Evolutionary conservation across 2,329 filamentous ascomycete species (phyloP), one percentile per base, ranked within the genome.

Genomic region (Geosmithia morbida): DNA sequence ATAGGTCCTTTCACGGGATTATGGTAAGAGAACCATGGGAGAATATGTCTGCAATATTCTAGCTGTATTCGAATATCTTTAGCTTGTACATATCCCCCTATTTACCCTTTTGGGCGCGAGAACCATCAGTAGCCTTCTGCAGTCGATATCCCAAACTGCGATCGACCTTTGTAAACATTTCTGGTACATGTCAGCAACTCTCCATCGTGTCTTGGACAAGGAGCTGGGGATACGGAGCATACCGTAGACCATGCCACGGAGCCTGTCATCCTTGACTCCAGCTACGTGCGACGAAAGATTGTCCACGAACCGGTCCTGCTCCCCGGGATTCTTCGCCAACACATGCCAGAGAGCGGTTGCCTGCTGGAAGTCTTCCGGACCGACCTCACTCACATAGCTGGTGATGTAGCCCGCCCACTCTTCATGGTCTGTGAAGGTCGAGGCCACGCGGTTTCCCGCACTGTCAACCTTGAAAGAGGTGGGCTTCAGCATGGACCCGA

Each of bases 271-370:
- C 20, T 42, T 22, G 2, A 42, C 41, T n/a, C 41, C 44, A 20
- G 44, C 44, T n/a, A 46, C 44, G 22, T 46, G 2, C 76, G 62
- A 17, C 10, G 41, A 42, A 3, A 83, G 67, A 52, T 82, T 83
- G 48, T 66, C 58, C 40, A 83, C 62, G 49, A 80, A 78, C 57
- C 78, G 76, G 2, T 76, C 70, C 60, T 82, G 77, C 57, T 81
- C 78, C 2, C 75, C 77, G 2, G 62, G 53, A 2, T 66, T 66
- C 20, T 61, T 62, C 44, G 70, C 71, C 2, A 71, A 60, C 17
- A 72, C 66, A 43, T 67, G 55, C 71, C 72, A 77, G 14, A 77
- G 61, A 3, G 59, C 63, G 45, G 62, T 63, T 18, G 69, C 62
- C 56, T 75, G 72, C 46, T 63, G 68, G 52, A 70, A 77, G 56